Conservation (phyloP, 768 basidiomycete species). For the Naganishia vaughanmartiniae region DNA sequence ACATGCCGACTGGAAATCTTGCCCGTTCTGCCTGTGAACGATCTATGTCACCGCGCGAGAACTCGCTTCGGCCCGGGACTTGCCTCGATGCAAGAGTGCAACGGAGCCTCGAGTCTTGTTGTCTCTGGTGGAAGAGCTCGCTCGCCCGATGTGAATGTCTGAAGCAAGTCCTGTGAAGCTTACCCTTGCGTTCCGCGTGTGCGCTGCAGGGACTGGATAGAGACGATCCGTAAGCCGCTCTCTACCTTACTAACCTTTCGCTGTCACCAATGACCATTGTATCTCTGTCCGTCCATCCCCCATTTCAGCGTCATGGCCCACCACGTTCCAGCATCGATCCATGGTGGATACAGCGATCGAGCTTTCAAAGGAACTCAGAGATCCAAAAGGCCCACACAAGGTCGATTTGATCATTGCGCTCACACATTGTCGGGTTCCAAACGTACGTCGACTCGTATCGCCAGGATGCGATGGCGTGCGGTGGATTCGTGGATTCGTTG, state of each 20-base stretch:
- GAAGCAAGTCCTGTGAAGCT: not conserved
- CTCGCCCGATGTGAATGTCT: no score
- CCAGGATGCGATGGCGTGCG: no score
- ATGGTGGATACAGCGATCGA: conserved; percentile 72
- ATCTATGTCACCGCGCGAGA: no score
- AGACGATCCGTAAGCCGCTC: conserved; percentile 59
- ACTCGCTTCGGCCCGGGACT: no score
- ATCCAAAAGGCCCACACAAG: conserved; percentile 64
- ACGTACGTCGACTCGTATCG: conserved; percentile 43
- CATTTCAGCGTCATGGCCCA: conserved; percentile 67
- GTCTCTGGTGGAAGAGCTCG: no score
- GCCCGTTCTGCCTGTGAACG: no score
- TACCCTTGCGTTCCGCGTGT: not conserved
- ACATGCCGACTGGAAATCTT: no score
- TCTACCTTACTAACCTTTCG: not conserved
- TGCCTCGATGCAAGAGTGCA: no score
- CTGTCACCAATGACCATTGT: not conserved
- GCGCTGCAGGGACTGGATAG: conserved; percentile 67
- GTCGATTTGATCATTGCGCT: conserved; percentile 83
- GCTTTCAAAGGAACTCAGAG: conserved; percentile 70
- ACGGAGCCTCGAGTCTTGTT: no score
- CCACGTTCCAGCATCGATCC: conserved; percentile 69
- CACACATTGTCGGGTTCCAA: conserved; percentile 70
- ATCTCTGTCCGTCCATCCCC: not conserved
- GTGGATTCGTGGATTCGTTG: no score